Evolutionary conservation across 2,329 filamentous ascomycete species (phyloP), one percentile per base, ranked within the genome.

Genomic region (Colletotrichum brevisporum): DNA sequence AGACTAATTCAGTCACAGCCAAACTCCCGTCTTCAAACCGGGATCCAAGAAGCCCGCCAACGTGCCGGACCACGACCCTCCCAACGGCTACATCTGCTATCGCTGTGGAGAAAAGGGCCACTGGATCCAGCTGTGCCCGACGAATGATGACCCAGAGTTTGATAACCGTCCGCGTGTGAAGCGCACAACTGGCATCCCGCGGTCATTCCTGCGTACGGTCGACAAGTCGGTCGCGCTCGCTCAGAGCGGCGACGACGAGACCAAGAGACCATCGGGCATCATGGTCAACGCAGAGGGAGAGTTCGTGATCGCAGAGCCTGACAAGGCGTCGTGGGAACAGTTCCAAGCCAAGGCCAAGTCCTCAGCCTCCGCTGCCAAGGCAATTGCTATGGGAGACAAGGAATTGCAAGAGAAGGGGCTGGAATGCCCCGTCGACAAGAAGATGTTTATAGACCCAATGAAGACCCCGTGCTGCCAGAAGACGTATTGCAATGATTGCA

Each of bases 401-500:
- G 94, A 95, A 79, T 84, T 97, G 75, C 92, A 94, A 83, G 93
- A 96, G 81, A 91, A 89, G 76, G 95, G 95, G 74, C 86, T 99
- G 78, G 92, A 96, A 82, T 99, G 96, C 86, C 89, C 94, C 73
- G 92, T 98, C 87, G 96, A 98, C 90, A 97, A 97, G 84, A 95
- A 94, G 83, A 92, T 97, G 89, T 98, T 98, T 84, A 91, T 97
- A 90, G 94, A 98, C 81, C 95, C 96, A 88, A 96, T 97, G 88
- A 97, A 97, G 89, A 98, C 96, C 78, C 95, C 96, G 74, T 99
- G 96, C 89, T 99, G 96, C 87, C 90, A 93, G 84, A 97, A 93
- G 89, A 98, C 95, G 79, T 99, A 97, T 87, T 99, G 96, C 88
- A 96, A 96, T 89, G 94, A 98, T 81, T 99, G 96, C 92, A 98